Percentiles rank a stretch among this genome's conserved stretches.
Evolutionary conservation across 768 basidiomycete genomes (phyloP).

Genomic region (Podaxis sp.): DNA sequence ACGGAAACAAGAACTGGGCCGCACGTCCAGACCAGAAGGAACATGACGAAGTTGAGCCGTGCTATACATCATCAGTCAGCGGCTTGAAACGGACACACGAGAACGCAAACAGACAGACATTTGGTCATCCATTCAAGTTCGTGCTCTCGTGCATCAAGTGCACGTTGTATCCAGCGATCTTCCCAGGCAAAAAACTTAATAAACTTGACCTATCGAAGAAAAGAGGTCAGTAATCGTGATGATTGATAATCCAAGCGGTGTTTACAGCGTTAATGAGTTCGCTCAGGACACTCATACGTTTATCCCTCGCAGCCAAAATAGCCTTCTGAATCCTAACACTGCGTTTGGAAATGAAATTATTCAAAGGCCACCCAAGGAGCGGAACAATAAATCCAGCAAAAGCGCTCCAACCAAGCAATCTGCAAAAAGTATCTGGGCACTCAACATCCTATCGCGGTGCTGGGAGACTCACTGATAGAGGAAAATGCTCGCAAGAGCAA

Average conservation of each 20-base stretch:
- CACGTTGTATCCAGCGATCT: constrained; percentile 69
- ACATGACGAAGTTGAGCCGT: constrained; percentile 71
- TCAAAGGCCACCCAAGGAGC: constrained; percentile 67
- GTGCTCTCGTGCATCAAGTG: constrained; percentile 57
- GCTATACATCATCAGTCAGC: constrained; percentile 33
- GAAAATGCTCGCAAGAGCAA: constrained; percentile 69
- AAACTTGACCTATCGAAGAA: constrained; percentile 53
- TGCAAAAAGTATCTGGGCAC: constrained; percentile 21
- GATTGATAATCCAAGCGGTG: constrained; percentile 13
- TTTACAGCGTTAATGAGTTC: constrained; percentile 71
- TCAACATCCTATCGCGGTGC: background rate
- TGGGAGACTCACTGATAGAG: constrained; percentile 68
- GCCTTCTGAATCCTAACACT: constrained; percentile 62
- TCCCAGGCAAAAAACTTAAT: constrained; percentile 88
- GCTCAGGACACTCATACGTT: constrained; percentile 74
- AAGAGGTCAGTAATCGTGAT: background rate
- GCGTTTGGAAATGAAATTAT: constrained; percentile 60
- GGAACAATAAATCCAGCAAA: constrained; percentile 78
- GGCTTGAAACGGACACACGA: background rate
- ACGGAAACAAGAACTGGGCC: constrained; percentile 83
- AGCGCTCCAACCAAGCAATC: constrained; percentile 65
- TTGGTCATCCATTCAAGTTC: constrained; percentile 82
- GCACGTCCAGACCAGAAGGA: constrained; percentile 69
- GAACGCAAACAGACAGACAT: constrained; percentile 33
- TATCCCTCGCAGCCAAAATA: constrained; percentile 61